Base-by-base conservation (phyloP, 352 stramenopile species). In the Thalassiosira mediterranea region DNA sequence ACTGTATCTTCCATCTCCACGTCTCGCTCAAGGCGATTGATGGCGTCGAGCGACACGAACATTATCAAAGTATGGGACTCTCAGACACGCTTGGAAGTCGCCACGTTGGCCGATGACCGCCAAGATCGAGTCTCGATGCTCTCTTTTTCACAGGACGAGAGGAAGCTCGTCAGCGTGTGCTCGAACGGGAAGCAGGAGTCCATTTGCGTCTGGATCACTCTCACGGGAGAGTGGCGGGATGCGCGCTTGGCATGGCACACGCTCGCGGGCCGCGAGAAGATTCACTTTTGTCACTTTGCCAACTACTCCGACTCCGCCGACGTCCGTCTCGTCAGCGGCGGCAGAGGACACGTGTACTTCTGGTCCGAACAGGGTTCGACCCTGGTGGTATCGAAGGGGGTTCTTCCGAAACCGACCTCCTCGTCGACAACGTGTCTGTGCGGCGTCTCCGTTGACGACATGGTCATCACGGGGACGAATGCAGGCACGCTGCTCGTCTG, bases 51-150 rank as follows among this genome's bases (percentile, higher is more conserved):
- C 31, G 82, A 88, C 46, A 8, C 66, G 15, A 71, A 58, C 3
- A 29, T 11, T 4, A 60, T 87, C n/a, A 25, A 56, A 19, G 59
- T 90, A 13, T 90, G 79, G 74, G 77, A 90, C 52, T 62, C 72
- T 8, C 42, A 40, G 10, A 84, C 80, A 40, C 61, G 56, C 21
- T 64, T 58, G 7, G 61, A 83, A 46, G 74, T 85, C 49, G 44
- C 58, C 25, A 46, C 7, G 11, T 31, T 83, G 3, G 31, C 53
- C 0, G 64, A 71, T 47, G 56, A 59, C 29, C 94, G 96, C 66
- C 89, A 92, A 61, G 84, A 91, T 10, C 92, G 89, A 0, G 85
- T 98, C 1, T 67, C 94, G 19, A 80, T 90, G 15, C 21, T 98
- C 19, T 79, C 87, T 0, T 98, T 98, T 70, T 88, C 87, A 5